A percentile compares a stretch with the other conserved stretches of the same genome.
These are phyloP conservation scores for Scleroderma citrinum DNA, from an alignment of 768 basidiomycete species.

Conservation along the genomic window DNA sequence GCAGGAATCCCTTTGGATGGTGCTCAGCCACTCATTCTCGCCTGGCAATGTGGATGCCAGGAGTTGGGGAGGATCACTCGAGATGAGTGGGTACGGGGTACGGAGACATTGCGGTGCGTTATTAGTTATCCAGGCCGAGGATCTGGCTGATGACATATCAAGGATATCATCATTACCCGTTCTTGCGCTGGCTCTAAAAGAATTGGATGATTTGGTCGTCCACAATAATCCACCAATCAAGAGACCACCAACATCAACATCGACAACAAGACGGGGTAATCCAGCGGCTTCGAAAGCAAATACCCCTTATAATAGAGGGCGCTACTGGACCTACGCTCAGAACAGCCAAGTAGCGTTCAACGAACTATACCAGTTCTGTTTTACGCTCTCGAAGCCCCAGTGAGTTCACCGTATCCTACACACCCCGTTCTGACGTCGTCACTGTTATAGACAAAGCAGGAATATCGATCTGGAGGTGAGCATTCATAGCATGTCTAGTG, in stretches of 20 bases:
- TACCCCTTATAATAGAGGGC: slow-evolving; percentile 51
- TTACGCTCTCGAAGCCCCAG: slow-evolving; percentile 65
- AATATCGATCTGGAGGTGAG: slow-evolving; percentile 80
- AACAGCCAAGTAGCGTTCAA: slow-evolving; percentile 50
- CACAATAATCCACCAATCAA: slow-evolving; percentile 35
- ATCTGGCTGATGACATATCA: slow-evolving; percentile 2
- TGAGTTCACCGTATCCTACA: slow-evolving; percentile 34
- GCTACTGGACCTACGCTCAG: slow-evolving; percentile 44
- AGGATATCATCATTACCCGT: slow-evolving; percentile 47
- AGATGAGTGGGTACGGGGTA: slow-evolving; percentile 66
- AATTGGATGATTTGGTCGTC: slow-evolving; percentile 62
- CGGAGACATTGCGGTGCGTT: slow-evolving; percentile 39
- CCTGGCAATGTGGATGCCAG: slow-evolving; percentile 66
- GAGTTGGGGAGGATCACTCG: slow-evolving; percentile 71
- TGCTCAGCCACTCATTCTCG: slow-evolving; percentile 60
- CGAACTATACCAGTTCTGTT: slow-evolving; percentile 67
- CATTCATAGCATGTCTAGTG: not conserved
- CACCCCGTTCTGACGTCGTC: slow-evolving; percentile 3
- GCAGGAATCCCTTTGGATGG: slow-evolving; percentile 71
- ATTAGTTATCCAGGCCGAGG: not conserved
- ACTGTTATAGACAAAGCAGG: slow-evolving; percentile 47
- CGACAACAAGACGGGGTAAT: slow-evolving; percentile 29
- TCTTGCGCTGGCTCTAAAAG: slow-evolving; percentile 46
- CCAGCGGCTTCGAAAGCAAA: not conserved
- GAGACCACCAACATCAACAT: slow-evolving; percentile 13